Base-by-base conservation (phyloP, 2,329 filamentous ascomycete species). In the Aspergillus sp. region DNA sequence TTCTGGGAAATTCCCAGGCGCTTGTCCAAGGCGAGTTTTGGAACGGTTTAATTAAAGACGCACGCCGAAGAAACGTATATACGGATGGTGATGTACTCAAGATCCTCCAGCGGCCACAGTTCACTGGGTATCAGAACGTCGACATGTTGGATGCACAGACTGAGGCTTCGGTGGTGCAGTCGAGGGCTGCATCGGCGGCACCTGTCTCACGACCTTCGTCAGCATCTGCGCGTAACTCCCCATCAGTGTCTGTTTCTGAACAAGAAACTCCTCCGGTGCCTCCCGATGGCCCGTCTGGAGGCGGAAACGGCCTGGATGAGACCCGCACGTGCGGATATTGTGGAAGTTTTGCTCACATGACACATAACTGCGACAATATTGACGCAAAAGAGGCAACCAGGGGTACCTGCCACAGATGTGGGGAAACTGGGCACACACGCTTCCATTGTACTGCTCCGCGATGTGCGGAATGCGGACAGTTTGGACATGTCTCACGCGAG, bases 1-100 rank as follows among this genome's bases (percentile, higher is more conserved):
- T 99, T 60, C 84, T 99, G 25, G 95, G 95, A 67, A 96, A 98
- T 76, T 95, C 95, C 0, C 85, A 89, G 59, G 92, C 93, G 36
- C 83, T 99, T 55, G 82, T 89, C 23, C 90, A 96, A 72, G 95
- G 95, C 62, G 87, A 95, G 71, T 97, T 92, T 77, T 99, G 96
- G 95, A 87, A 85, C 63, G 89, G 89, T 65, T 83, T 99, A 47
- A 91, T 99, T 56, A 85, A 90, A 36, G 91, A 99, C 77, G 90
- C 95, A 5, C 87, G 87, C 69, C 75, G 79, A 19, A 86, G 95
- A 70, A 85, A 90, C 63, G 81, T 89, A 9, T 97, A 95, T 74
- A 97, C 91, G 0, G 83, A 86, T 45, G 93, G 86, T 12, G 81
- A 90, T 69, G 72, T 90, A 2, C 70, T 80, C 60, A 76, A 69